Evolutionary conservation across 805 yeast species (phyloP), one percentile per base, ranked within the genome.

Genomic region (Yamadazyma insecticola): DNA sequence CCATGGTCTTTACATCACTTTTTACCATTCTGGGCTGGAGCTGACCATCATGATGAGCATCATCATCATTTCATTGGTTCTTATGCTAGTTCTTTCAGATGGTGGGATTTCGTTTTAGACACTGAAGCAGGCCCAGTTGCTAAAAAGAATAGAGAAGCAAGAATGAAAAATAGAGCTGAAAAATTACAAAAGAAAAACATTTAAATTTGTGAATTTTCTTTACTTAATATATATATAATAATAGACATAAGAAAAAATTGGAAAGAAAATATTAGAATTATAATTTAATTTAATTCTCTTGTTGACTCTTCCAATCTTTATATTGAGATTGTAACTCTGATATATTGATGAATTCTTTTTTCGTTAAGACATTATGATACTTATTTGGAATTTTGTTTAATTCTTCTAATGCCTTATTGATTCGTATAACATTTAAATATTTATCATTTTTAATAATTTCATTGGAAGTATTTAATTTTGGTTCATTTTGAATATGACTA

Each of bases 1-100:
- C 81, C 81, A 4, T 72, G 75, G 76, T 73, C 78, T 1, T 60
- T 74, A 46, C 72, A 74, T 49, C 51, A 72, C 35, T 60, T 72
- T 48, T 30, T 74, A n/a, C 81, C 81, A 25, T 65, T 74, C 53
- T 74, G 81, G 81, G 79, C 81, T 7, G 81, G 80, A 19, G 79
- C 79, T 22, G 78, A 70, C 35, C 81, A 74, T 45, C 81, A 74
- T 45, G 81, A 74, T 45, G 64, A 67, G 37, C 81, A 74, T 42
- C 81, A 74, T 41, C 81, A 73, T 44, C 70, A 67, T 49, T 74
- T 74, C 41, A 72, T 74, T 37, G 81, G 81, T 13, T 70, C 70
- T 45, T 74, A 74, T 43, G 75, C 80, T 16, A 68, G 76, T 24
- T 63, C 73, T 16, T 74, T 74, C 56, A 68, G 78, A 48, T 72